Percentiles rank a stretch among this genome's conserved stretches.
Conservation (phyloP, 495 filamentous ascomycete species). For the Coniosporium apollinis region DNA sequence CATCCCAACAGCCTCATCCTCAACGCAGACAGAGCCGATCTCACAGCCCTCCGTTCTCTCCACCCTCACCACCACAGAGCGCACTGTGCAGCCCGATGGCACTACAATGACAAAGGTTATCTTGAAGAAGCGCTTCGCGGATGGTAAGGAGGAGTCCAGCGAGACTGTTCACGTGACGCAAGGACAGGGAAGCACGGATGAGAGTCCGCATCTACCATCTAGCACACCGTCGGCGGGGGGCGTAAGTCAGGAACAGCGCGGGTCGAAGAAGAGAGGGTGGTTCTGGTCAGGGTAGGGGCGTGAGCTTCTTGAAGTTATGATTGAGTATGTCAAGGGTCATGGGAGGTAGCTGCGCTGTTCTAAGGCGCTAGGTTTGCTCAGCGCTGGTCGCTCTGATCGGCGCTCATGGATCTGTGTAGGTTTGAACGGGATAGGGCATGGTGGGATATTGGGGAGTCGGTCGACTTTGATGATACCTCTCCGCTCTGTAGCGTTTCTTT, state of each 20-base stretch:
- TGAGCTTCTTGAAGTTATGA: not conserved
- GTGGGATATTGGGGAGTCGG: not conserved
- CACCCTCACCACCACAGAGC: constrained; percentile 39
- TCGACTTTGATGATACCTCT: too few species aligned
- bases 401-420: not conserved
- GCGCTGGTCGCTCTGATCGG: not conserved
- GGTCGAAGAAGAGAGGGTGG: constrained; percentile 12
- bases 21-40: not conserved
- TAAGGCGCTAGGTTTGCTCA: not conserved
- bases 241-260: not conserved
- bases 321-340: not conserved
- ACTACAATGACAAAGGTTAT: constrained; percentile 42
- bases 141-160: constrained; percentile 44
- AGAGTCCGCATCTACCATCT: not conserved
- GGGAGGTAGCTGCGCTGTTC: not conserved
- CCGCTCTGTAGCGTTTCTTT: too few species aligned
- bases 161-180: constrained; percentile 24
- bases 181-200: constrained; percentile 4
- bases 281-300: constrained; percentile 16
- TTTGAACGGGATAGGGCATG: not conserved
- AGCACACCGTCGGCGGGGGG: not conserved
- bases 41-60: constrained; percentile 29
- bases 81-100: constrained; percentile 38
- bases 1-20: too few species aligned
- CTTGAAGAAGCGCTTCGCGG: constrained; percentile 42